These are phyloP conservation scores for Umbelopsis vinacea DNA, from an alignment of 192 early-diverging fungal genomes.

Conservation along the genomic window DNA sequence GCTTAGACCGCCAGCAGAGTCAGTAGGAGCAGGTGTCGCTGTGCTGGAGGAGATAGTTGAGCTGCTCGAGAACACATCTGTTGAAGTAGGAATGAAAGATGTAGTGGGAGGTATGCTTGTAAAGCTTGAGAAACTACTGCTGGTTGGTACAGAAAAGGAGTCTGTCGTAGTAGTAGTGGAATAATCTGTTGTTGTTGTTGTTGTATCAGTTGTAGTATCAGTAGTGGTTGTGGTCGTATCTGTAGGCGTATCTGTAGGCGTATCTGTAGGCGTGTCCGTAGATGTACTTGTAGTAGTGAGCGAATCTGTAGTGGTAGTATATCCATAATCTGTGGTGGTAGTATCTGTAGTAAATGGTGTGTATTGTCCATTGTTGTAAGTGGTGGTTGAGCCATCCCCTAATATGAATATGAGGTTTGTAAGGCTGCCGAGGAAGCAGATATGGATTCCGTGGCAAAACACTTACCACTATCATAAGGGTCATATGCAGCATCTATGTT, in stretches of 20 bases:
- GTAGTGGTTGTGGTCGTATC: not conserved
- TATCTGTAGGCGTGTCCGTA: not conserved
- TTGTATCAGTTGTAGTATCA: slow-evolving; percentile 22
- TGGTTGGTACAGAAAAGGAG: not conserved
- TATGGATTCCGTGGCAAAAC: not conserved
- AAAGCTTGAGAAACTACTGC: not conserved
- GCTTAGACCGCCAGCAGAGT: not conserved
- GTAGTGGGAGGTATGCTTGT: not conserved
- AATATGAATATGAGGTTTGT: not conserved
- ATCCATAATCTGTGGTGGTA: no score
- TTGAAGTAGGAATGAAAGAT: not conserved
- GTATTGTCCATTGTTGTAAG: not conserved
- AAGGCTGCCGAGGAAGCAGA: not conserved
- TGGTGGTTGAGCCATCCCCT: not conserved
- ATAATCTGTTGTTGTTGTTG: slow-evolving; percentile 3
- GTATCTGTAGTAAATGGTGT: not conserved
- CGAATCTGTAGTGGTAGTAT: no score
- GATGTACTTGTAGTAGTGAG: not conserved
- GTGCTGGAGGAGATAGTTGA: not conserved
- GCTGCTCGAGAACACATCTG: not conserved
- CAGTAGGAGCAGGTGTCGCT: not conserved
- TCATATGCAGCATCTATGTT: not conserved
- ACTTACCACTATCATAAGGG: not conserved
- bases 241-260: not conserved
- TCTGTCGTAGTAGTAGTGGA: not conserved